These are phyloP conservation scores for Epichloe amarillans DNA, from an alignment of 2,329 filamentous ascomycete genomes.

Conservation along the genomic window DNA sequence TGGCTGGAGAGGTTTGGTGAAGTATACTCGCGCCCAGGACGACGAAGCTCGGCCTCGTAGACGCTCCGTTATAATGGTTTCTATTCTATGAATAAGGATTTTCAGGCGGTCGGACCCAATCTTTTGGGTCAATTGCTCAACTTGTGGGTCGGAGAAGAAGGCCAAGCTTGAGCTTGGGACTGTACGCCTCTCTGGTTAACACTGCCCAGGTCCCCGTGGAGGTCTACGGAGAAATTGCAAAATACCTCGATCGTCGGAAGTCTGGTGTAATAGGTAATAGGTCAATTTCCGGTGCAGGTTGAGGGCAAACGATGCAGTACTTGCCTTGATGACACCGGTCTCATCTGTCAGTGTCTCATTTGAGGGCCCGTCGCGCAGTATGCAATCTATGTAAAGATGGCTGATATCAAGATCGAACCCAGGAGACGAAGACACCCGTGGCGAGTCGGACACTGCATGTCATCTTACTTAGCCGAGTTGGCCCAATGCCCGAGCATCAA, in stretches of 20 bases:
- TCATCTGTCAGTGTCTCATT: slow-evolving; percentile 2
- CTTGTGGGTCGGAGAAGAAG: slow-evolving; percentile 22
- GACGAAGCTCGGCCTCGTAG: not conserved
- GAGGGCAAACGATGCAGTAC: not conserved
- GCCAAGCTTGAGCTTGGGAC: slow-evolving; percentile 15
- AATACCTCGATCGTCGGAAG: slow-evolving; percentile 5
- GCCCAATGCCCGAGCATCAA: not conserved
- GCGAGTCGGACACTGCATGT: not conserved
- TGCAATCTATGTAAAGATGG: slow-evolving; percentile 2
- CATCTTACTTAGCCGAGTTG: not conserved
- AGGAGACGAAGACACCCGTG: not conserved
- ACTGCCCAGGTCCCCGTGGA: not conserved
- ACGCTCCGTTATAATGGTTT: slow-evolving; percentile 5
- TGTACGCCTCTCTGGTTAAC: not conserved
- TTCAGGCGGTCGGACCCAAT: slow-evolving; percentile 8
- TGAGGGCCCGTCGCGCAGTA: not conserved
- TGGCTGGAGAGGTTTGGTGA: slow-evolving; percentile 1
- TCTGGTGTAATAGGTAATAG: not conserved
- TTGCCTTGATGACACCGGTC: slow-evolving; percentile 1
- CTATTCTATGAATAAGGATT: slow-evolving; percentile 8
- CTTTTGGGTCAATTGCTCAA: slow-evolving; percentile 13
- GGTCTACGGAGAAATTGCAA: not conserved
- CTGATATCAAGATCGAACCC: not conserved
- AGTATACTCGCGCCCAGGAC: slow-evolving; percentile 1
- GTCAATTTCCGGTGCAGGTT: not conserved